Base-by-base conservation (phyloP, 1,284 basidiomycete genomes). In the Leccinum pseudoinsigne region DNA sequence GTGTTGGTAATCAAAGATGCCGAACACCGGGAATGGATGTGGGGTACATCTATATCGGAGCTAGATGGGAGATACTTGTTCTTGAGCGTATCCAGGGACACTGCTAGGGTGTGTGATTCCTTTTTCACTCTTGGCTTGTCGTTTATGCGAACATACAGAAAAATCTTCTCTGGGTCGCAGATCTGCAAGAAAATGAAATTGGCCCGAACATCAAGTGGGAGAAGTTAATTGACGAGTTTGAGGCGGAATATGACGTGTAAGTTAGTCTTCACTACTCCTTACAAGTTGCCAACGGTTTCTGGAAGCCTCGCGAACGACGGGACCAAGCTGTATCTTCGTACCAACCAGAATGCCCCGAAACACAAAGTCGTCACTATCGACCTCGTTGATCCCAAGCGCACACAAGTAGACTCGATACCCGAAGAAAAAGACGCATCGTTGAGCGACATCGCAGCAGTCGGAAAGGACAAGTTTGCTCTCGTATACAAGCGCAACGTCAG, bases 401-500 rank as follows among this genome's bases (percentile, higher is more conserved):
- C 75, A 2, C 82, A 85, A 71, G 77, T 78, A 59, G 89, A 92
- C 60, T 78, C 93, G 63, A 87, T 95, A 42, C 83, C 90, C 0
- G 91, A 95, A 74, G 83, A 88, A 71, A 80, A 84, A 60, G 83
- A 87, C 50, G 87, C 90, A 21, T 80, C 78, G 62, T 78, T 95
- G 7, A 80, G 81, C 40, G 79, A 82, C 53, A 80, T 86, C 23
- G 72, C 73, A 34, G 78, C 86, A 23, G 78, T 92, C 23, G 82
- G 84, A 63, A 73, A 82, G 18, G 83, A 90, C 73, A 82, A 84
- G 60, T 81, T 94, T 55, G 82, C 84, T 9, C 72, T 91, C 14
- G 78, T 84, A 56, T 93, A 93, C 80, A 90, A 90, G 69, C 83
- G 87, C 63, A 90, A 95, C 69, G 93, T 92, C 68, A 66, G 78